Conservation (phyloP, 139 green algal genomes). For the Microglena sp. region DNA sequence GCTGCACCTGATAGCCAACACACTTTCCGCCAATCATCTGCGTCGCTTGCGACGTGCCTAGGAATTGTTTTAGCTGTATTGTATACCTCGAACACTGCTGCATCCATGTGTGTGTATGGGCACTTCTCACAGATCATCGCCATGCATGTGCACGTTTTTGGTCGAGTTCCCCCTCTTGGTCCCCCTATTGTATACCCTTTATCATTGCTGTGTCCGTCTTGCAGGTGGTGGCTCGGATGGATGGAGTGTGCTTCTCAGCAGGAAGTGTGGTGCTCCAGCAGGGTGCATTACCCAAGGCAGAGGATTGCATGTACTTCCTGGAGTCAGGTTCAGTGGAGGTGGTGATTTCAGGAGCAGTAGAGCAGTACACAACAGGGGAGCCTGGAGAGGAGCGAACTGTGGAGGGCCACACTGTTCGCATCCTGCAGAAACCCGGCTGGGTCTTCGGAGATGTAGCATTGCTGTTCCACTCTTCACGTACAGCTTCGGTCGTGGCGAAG, state of each 20-base stretch:
- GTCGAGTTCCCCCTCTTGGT: too few species aligned
- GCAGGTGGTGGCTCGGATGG: slow-evolving; percentile 47
- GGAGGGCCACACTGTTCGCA: slow-evolving; percentile 44
- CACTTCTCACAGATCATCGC: too few species aligned
- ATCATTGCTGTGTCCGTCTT: too few species aligned
- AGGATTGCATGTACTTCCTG: slow-evolving; percentile 70
- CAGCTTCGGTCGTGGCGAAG: slow-evolving; percentile 53
- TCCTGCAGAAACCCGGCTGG: slow-evolving; percentile 54
- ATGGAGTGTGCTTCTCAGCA: slow-evolving; percentile 38
- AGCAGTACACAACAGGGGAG: slow-evolving; percentile 14
- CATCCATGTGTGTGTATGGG: too few species aligned
- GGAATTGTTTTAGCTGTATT: too few species aligned
- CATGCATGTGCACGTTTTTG: too few species aligned
- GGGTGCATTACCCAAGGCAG: slow-evolving; percentile 37
- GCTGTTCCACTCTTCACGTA: slow-evolving; percentile 61
- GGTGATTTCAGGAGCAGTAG: slow-evolving; percentile 40
- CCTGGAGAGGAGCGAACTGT: slow-evolving; percentile 29
- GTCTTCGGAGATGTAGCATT: slow-evolving; percentile 68
- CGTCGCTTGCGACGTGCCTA: too few species aligned
- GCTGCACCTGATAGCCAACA: too few species aligned
- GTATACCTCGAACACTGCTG: too few species aligned
- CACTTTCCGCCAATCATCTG: too few species aligned
- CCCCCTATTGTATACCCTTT: too few species aligned
- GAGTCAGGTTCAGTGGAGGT: slow-evolving; percentile 46
- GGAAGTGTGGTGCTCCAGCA: slow-evolving; percentile 57